These are phyloP conservation scores for Lentinula boryana DNA, from an alignment of 768 basidiomycete genomes.

Conservation along the genomic window DNA sequence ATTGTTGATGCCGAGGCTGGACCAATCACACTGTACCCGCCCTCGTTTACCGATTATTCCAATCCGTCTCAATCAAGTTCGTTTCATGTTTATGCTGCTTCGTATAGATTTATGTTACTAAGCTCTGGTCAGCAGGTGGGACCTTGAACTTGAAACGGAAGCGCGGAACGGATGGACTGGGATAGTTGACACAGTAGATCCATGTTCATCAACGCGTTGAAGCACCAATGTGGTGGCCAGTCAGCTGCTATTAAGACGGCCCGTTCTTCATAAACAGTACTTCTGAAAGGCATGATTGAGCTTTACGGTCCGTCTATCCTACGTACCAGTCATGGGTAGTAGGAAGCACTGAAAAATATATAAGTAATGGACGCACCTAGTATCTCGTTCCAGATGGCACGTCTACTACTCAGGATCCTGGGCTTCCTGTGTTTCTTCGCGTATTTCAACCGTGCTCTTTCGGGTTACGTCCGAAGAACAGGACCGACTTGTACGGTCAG, in stretches of 20 bases:
- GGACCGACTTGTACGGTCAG: slow-evolving; percentile 13
- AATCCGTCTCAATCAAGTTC: background rate
- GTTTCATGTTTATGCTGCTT: background rate
- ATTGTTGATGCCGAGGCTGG: background rate
- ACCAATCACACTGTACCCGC: background rate
- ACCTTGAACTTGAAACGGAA: background rate
- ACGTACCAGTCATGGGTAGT: no score
- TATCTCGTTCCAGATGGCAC: background rate
- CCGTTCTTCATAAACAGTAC: no score
- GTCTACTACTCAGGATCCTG: background rate
- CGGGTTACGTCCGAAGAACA: background rate
- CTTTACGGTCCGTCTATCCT: no score
- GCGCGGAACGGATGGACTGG: background rate
- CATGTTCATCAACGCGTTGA: no score
- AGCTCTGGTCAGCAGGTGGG: background rate
- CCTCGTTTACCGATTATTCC: background rate
- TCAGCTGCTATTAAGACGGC: no score
- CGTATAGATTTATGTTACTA: no score
- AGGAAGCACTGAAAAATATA: no score
- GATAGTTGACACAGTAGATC: background rate
- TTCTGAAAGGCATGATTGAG: no score
- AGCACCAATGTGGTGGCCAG: no score
- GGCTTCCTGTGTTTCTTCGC: background rate
- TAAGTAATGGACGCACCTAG: no score
- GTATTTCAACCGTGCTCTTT: background rate